phyloP scores from a whole-genome alignment of 2,329 filamentous ascomycete genomes.

The Orbilia blumenaviensis region DNA sequence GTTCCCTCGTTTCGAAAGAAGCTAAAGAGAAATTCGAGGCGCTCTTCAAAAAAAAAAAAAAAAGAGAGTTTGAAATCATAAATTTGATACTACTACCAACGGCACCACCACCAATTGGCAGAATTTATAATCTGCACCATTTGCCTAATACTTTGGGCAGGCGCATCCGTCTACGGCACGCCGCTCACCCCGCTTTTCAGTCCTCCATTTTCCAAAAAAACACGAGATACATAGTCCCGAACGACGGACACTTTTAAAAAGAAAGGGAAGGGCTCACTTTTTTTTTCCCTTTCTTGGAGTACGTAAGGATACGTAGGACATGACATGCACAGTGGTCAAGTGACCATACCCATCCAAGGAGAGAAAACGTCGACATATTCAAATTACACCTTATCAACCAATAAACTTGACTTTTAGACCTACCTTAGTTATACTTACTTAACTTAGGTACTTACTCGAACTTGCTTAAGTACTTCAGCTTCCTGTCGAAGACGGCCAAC shows the following conservation, averaged over 20 bases:
- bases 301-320: not conserved
- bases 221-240: not conserved
- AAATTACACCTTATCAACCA: not conserved
- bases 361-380: not conserved
- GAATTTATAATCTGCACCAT: slow-evolving; percentile 24
- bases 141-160: slow-evolving; percentile 40
- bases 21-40: slow-evolving; percentile 20
- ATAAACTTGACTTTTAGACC: no score
- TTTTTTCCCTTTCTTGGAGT: no score
- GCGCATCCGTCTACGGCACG: slow-evolving; percentile 28
- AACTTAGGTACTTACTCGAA: not conserved
- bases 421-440: not conserved
- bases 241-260: not conserved
- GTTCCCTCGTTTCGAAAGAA: not conserved
- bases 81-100: not conserved
- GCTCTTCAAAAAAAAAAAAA: slow-evolving; percentile 19
- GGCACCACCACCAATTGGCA: slow-evolving; percentile 22
- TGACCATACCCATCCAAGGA: slow-evolving; percentile 7
- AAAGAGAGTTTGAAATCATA: not conserved
- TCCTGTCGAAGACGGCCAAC: not conserved
- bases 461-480: not conserved
- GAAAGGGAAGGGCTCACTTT: no score
- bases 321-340: slow-evolving; percentile 25
- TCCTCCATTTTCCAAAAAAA: not conserved
- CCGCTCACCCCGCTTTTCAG: slow-evolving; percentile 22